Evolutionary conservation across 2,329 filamentous ascomycete genomes (phyloP).

Genomic region (Colletotrichum caudatum): DNA sequence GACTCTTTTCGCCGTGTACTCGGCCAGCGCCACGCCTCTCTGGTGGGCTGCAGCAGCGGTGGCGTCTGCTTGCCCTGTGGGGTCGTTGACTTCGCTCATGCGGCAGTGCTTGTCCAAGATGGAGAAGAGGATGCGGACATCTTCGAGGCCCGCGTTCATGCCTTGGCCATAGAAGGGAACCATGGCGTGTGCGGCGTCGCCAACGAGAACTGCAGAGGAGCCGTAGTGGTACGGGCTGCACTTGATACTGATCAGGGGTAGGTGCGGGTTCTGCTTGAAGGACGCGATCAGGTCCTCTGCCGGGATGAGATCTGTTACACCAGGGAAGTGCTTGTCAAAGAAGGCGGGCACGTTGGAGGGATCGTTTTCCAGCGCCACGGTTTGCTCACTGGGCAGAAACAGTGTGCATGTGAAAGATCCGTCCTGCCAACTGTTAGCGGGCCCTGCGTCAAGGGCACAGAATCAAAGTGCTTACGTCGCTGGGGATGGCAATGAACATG

Average conservation of each 20-base stretch:
- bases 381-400: slow-evolving; percentile 82
- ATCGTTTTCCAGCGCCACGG: slow-evolving; percentile 73
- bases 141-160: slow-evolving; percentile 96
- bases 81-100: slow-evolving; percentile 58
- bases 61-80: slow-evolving; percentile 50
- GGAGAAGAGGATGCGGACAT: slow-evolving; percentile 88
- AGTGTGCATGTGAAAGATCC: slow-evolving; percentile 95
- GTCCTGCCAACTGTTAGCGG: slow-evolving; percentile 64
- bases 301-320: slow-evolving; percentile 79
- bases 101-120: slow-evolving; percentile 77
- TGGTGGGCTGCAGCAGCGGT: slow-evolving; percentile 69
- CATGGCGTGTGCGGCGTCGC: slow-evolving; percentile 97
- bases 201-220: slow-evolving; percentile 84
- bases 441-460: fast-evolving
- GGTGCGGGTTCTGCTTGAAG: slow-evolving; percentile 85
- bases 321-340: slow-evolving; percentile 88
- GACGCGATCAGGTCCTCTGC: slow-evolving; percentile 76
- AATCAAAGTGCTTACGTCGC: slow-evolving; percentile 58
- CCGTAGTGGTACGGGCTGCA: slow-evolving; percentile 88
- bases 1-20: slow-evolving; percentile 80
- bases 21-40: slow-evolving; percentile 77
- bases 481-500: slow-evolving; percentile 98
- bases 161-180: slow-evolving; percentile 98
- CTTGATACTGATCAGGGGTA: slow-evolving; percentile 94
- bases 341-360: slow-evolving; percentile 73